Percentiles rank a stretch among this genome's conserved stretches.
Evolutionary conservation across 495 filamentous ascomycete genomes (phyloP).

Genomic region (Xeromyces bisporus): DNA sequence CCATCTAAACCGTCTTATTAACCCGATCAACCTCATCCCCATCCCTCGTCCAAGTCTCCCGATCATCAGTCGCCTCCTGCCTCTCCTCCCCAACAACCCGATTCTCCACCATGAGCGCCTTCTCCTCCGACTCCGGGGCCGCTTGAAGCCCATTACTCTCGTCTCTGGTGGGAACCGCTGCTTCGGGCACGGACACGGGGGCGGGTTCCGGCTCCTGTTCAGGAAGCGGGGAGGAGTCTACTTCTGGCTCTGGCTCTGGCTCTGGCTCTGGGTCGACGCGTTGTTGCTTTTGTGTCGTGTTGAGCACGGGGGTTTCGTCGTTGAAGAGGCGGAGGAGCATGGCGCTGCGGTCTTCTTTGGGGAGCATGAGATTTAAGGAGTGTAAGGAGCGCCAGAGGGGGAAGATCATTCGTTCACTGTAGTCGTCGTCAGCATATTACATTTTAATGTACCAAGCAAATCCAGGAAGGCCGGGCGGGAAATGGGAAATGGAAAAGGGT

Average conservation of each 20-base stretch:
- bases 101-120: slow-evolving; percentile 19
- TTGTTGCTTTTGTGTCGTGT: slow-evolving; percentile 30
- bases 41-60: slow-evolving; percentile 25
- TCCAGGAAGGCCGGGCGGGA: slow-evolving; percentile 1
- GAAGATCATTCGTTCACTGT: slow-evolving; percentile 61
- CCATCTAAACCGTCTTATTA: slow-evolving; percentile 28
- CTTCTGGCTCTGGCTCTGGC: no score
- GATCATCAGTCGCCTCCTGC: slow-evolving; percentile 19
- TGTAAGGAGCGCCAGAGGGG: slow-evolving; percentile 83
- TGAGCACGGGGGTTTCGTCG: slow-evolving; percentile 52
- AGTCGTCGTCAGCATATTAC: slow-evolving; percentile 6
- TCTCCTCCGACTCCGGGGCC: slow-evolving; percentile 19
- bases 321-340: slow-evolving; percentile 87
- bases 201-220: slow-evolving; percentile 7
- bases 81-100: slow-evolving; percentile 20
- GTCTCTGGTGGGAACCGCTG: no score
- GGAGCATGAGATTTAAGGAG: slow-evolving; percentile 85
- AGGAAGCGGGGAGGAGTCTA: slow-evolving; percentile 3
- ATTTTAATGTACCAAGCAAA: no score
- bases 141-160: slow-evolving; percentile 9
- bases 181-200: slow-evolving; percentile 6
- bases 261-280: no score
- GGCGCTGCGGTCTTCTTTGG: slow-evolving; percentile 85
- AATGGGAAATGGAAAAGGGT: background rate
- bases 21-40: slow-evolving; percentile 27